Conservation (phyloP, 2,329 filamentous ascomycete species). For the Magnaporthiopsis poae region DNA sequence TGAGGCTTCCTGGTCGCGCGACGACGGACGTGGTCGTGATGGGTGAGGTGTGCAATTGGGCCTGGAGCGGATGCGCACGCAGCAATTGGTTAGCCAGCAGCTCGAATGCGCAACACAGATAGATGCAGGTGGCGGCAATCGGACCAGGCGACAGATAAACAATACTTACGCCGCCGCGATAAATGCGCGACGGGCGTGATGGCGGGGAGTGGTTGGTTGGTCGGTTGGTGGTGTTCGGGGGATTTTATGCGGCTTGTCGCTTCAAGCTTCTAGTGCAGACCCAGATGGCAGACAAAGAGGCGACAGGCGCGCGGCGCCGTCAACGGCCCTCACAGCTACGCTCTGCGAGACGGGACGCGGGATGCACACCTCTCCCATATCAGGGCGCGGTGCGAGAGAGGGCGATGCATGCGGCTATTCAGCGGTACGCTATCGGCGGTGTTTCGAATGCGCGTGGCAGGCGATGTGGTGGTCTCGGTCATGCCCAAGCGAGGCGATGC, state of each 20-base stretch:
- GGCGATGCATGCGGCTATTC: conserved; percentile 1
- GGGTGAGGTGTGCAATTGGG: not conserved
- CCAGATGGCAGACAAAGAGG: not conserved
- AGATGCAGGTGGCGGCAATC: not conserved
- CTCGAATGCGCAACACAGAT: not conserved
- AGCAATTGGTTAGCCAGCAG: not conserved
- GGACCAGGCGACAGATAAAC: no score
- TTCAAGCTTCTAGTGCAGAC: not conserved
- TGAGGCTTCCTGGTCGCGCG: not conserved
- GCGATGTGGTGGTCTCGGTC: conserved; percentile 1
- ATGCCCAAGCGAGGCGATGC: not conserved
- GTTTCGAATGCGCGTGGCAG: not conserved
- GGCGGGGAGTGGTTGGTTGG: not conserved
- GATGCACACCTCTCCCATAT: not conserved
- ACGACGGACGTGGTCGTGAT: not conserved
- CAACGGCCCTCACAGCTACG: conserved; percentile 2
- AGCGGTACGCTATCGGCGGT: not conserved
- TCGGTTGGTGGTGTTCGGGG: not conserved
- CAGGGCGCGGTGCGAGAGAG: conserved; percentile 1
- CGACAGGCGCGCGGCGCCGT: not conserved
- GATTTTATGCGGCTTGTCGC: not conserved
- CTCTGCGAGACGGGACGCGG: not conserved
- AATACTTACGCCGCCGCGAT: not conserved
- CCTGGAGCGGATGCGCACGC: not conserved
- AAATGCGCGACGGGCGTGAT: not conserved